phyloP scores from a whole-genome alignment of 2,329 filamentous ascomycete species.

The Exutisphaerella laricina region DNA sequence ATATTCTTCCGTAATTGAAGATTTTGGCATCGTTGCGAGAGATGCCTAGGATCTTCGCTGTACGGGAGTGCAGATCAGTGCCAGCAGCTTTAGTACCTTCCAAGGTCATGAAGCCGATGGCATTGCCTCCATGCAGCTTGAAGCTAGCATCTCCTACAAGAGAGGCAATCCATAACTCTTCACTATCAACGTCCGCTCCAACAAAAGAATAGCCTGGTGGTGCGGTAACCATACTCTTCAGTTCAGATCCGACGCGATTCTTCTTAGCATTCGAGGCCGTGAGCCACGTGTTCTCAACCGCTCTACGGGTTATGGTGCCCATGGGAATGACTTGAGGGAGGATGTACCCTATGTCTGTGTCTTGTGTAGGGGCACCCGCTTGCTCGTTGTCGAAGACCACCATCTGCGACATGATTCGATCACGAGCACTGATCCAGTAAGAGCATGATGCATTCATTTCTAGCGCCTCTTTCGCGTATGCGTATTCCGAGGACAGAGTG shows the following conservation, averaged over 20 bases:
- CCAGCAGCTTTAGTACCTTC: constrained; percentile 92
- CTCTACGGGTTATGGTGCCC: constrained; percentile 91
- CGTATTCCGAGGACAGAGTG: constrained; percentile 76
- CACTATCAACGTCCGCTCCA: constrained; percentile 92
- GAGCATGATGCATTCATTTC: constrained; percentile 99
- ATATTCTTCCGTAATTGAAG: constrained; percentile 98
- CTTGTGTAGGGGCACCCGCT: constrained; percentile 21
- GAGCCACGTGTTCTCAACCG: constrained; percentile 97
- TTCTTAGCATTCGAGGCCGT: constrained; percentile 96
- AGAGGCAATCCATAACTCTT: constrained; percentile 97
- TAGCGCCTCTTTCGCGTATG: constrained; percentile 87
- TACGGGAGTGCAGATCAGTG: constrained; percentile 91
- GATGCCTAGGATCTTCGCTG: constrained; percentile 85
- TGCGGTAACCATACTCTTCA: constrained; percentile 94
- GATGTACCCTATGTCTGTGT: constrained; percentile 67
- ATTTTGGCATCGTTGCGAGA: constrained; percentile 93
- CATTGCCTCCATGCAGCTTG: constrained; percentile 90
- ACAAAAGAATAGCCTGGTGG: constrained; percentile 90
- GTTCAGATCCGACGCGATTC: constrained; percentile 90
- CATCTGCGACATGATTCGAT: constrained; percentile 91
- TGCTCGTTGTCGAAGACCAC: constrained; percentile 74
- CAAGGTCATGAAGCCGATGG: constrained; percentile 97
- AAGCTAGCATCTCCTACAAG: constrained; percentile 92
- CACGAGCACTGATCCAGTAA: constrained; percentile 96
- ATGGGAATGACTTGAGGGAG: constrained; percentile 94